These are phyloP conservation scores for Lachnellula occidentalis DNA, from an alignment of 2,329 filamentous ascomycete genomes.

Conservation along the genomic window DNA sequence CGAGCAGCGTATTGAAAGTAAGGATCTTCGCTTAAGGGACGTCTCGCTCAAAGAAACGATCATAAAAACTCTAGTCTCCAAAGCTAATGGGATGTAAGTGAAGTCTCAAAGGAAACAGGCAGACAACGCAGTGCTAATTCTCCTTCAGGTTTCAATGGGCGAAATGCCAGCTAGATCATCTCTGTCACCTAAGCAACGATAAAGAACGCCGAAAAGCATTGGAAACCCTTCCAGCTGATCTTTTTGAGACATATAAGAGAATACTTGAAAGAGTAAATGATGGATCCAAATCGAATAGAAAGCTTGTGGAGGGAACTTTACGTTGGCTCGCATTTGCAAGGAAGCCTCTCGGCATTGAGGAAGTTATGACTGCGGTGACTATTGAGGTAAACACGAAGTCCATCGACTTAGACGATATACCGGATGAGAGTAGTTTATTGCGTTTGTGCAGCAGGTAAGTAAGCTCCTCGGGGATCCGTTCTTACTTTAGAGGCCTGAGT, in stretches of 20 bases:
- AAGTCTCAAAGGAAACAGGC: not conserved
- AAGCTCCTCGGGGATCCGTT: too few relatives aligned
- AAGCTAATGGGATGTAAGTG: conserved; percentile 1
- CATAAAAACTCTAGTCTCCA: not conserved
- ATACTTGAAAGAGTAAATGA: conserved; percentile 18
- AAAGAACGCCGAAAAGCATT: conserved; percentile 10
- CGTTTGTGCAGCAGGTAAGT: too few relatives aligned
- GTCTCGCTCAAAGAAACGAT: not conserved
- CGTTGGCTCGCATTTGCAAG: not conserved
- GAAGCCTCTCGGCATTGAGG: not conserved
- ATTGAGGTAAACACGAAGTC: too few relatives aligned
- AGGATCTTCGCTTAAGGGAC: too few relatives aligned
- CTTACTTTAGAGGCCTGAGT: too few relatives aligned
- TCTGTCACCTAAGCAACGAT: not conserved
- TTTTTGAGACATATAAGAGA: conserved; percentile 23
- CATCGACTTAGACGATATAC: too few relatives aligned
- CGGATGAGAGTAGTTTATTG: too few relatives aligned
- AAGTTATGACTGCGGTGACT: too few relatives aligned
- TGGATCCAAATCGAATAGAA: not conserved
- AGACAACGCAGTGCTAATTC: not conserved
- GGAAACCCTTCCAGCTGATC: conserved; percentile 14
- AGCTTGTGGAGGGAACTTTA: not conserved
- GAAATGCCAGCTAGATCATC: conserved; percentile 26
- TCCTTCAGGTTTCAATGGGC: conserved; percentile 26
- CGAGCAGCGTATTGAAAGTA: conserved; percentile 8